Percentiles rank a stretch among this genome's conserved stretches.
Evolutionary conservation across 345 rosid genomes (phyloP).

Genomic region (Noccaea bulbosa): DNA sequence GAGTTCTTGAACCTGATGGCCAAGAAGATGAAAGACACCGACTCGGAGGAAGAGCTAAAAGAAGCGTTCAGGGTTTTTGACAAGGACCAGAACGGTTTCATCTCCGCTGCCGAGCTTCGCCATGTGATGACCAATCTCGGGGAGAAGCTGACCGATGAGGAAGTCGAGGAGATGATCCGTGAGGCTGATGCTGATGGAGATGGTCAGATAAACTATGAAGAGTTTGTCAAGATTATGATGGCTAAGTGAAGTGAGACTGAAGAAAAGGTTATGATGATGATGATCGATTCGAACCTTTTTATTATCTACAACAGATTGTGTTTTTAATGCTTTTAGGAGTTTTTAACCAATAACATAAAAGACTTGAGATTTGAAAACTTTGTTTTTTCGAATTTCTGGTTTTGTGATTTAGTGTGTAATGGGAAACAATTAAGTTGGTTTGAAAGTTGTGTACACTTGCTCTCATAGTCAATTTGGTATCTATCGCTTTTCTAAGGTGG

Average conservation of each 20-base stretch:
- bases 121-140: conserved; percentile 58
- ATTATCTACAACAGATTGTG: not conserved
- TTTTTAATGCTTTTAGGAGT: conserved; percentile 27
- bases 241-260: conserved; percentile 38
- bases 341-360: conserved; percentile 33
- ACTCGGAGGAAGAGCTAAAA: conserved; percentile 52
- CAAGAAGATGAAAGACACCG: conserved; percentile 53
- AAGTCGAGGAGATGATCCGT: conserved; percentile 58
- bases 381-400: not conserved
- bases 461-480: too few species aligned
- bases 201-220: conserved; percentile 56
- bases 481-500: too few species aligned
- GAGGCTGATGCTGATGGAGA: conserved; percentile 58
- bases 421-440: conserved; percentile 19
- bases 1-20: conserved; percentile 62
- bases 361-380: not conserved
- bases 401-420: conserved; percentile 22
- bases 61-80: conserved; percentile 52
- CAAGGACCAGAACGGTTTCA: conserved; percentile 60
- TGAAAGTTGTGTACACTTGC: not conserved
- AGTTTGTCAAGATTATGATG: conserved; percentile 53
- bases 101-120: conserved; percentile 61
- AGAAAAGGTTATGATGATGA: not conserved
- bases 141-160: conserved; percentile 57
- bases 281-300: conserved; percentile 2